A percentile compares a stretch with the other conserved stretches of the same genome.
phyloP scores from a whole-genome alignment of 352 stramenopile species.

The Halophytophthora polymorphica region DNA sequence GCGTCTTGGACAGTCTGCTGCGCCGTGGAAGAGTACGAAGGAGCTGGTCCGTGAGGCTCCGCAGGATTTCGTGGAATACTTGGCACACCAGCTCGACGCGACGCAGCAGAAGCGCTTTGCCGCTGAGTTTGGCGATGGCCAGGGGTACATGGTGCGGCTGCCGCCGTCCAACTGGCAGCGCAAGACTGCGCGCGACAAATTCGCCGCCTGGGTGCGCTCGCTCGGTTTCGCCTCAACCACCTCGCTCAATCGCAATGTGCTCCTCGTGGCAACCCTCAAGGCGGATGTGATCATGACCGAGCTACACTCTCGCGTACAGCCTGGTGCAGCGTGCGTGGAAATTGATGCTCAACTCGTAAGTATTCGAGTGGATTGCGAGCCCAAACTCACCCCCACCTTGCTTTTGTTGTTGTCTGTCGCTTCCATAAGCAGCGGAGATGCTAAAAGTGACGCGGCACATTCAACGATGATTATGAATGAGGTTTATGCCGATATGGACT shows the following conservation, averaged over 20 bases:
- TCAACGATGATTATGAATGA: neutral
- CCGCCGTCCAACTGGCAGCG: conserved; percentile 27
- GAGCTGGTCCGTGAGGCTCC: conserved; percentile 44
- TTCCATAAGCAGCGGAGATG: conserved; percentile 2
- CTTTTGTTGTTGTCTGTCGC: neutral
- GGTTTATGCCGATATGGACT: neutral
- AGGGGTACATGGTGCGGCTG: conserved; percentile 55
- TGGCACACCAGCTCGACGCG: conserved; percentile 46
- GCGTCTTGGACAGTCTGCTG: neutral
- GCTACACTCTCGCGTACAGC: conserved; percentile 31
- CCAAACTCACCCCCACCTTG: conserved; percentile 4
- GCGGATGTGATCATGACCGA: conserved; percentile 57
- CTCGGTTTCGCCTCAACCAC: conserved; percentile 51
- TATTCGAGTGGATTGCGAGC: neutral
- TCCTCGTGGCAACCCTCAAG: conserved; percentile 55
- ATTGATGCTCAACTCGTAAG: neutral
- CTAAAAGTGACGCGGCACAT: conserved; percentile 1
- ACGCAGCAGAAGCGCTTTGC: conserved; percentile 44
- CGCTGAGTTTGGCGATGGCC: conserved; percentile 46
- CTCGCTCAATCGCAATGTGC: conserved; percentile 31
- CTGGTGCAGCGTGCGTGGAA: conserved; percentile 12
- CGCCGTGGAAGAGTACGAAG: conserved; percentile 28
- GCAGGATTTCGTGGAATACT: conserved; percentile 49
- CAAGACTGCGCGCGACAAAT: conserved; percentile 16
- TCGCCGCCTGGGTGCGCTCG: conserved; percentile 39